Evolutionary conservation across 306 rosid genomes (phyloP), one percentile per base, ranked within the genome.

Genomic region (Inga leiocalycina): DNA sequence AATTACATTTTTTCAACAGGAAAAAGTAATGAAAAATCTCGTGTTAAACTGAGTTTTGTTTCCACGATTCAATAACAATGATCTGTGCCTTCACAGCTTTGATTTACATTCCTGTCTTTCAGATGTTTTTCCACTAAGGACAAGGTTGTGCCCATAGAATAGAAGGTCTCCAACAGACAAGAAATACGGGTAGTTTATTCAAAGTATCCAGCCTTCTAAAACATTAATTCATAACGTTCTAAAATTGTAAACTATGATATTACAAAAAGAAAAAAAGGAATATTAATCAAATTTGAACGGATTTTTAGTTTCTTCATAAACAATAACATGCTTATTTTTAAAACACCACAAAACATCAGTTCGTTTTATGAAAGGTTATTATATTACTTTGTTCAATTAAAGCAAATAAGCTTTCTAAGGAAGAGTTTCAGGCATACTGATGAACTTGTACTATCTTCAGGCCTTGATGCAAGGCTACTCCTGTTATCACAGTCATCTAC

Each of bases 401-500:
- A 35, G 49, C 44, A 76, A 46, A 48, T 67, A 17, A 46, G 16
- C 71, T 52, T 77, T 49, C 68, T 27, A 74, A 24, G 22, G 8
- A 71, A 51, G 67, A 35, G 46, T 54, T 68, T 67, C 24, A 82
- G 44, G 79, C 88, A 72, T 89, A 95, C 98, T 66, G 56, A 79
- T 79, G 91, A 82, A 81, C 81, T 82, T 75, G 74, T 78, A 65
- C 88, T 78, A 67, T 77, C 70, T 69, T 86, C 89, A 61, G 88
- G 81, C 10, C 76, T 82, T 84, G 81, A 78, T 48, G 87, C 74
- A 74, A 81, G 76, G 82, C 71, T 51, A 16, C 78, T 78, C 97
- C 93, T 90, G 79, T 78, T 41, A 80, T 86, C 87, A 16, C 80
- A 74, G 77, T 89, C 95, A 69, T 90, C 91, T 45, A 41, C 10